Evolutionary conservation across 257 asterid genomes (phyloP).

Genomic region (Nicotiana noctiflora): DNA sequence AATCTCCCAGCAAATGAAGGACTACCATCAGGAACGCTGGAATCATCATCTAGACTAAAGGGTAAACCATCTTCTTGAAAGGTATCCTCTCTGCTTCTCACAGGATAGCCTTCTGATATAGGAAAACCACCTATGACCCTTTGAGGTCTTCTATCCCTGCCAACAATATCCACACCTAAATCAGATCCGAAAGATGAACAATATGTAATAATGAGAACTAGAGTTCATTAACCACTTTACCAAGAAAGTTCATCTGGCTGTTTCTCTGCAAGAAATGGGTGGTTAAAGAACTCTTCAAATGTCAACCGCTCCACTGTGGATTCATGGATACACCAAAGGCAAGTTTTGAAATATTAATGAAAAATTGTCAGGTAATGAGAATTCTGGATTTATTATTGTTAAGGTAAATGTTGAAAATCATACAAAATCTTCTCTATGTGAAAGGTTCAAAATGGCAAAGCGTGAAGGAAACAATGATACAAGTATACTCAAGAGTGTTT

Average conservation of each 20-base stretch:
- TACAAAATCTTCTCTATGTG: neutral
- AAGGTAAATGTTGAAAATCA: neutral
- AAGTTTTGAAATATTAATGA: neutral
- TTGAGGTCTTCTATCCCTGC: conserved; percentile 42
- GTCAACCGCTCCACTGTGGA: conserved; percentile 77
- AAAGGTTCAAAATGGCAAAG: conserved; percentile 5
- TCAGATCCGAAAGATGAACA: neutral
- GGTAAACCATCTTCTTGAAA: conserved; percentile 69
- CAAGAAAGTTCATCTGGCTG: conserved; percentile 45
- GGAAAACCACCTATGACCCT: conserved; percentile 40
- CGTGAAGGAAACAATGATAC: neutral
- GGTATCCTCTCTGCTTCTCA: conserved; percentile 34
- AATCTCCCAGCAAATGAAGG: conserved; percentile 44
- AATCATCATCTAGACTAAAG: conserved; percentile 59
- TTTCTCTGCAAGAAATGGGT: conserved; percentile 64
- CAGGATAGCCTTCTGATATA: conserved; percentile 26
- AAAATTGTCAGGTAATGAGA: neutral
- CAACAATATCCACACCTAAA: conserved; percentile 10
- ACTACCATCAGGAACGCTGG: conserved; percentile 40
- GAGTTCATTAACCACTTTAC: conserved; percentile 31
- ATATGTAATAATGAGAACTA: conserved; percentile 13
- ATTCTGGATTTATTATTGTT: neutral
- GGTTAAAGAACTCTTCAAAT: conserved; percentile 87
- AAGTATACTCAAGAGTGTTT: neutral
- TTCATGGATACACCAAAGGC: neutral